These are phyloP conservation scores for Prototheca wickerhamii DNA, from an alignment of 163 green algal genomes.

Conservation along the genomic window DNA sequence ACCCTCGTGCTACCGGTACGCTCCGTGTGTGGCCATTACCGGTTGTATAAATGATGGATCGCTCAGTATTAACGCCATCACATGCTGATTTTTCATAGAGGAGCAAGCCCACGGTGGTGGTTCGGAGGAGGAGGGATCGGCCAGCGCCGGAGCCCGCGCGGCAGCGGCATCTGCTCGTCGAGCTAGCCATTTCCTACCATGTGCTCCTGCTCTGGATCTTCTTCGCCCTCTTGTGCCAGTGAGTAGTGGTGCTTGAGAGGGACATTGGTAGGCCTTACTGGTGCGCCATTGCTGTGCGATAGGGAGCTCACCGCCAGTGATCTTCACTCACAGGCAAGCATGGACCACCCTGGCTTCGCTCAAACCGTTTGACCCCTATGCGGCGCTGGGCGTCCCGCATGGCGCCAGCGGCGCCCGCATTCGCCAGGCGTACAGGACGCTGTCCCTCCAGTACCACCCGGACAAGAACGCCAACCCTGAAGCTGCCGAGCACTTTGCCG, in stretches of 20 bases:
- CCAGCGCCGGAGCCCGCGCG: neutral
- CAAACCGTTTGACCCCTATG: conserved; percentile 87
- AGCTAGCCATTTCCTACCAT: neutral
- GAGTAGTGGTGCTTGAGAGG: neutral
- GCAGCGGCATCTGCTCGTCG: neutral
- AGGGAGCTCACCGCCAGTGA: neutral
- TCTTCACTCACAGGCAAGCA: neutral
- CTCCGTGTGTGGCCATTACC: no score
- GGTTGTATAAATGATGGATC: no score
- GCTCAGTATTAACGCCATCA: no score
- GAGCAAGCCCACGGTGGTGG: no score
- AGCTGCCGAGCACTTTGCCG: conserved; percentile 77
- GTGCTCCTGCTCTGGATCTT: neutral
- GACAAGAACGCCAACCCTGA: conserved; percentile 86
- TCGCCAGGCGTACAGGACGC: conserved; percentile 69
- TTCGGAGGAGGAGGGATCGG: neutral
- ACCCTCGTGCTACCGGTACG: no score
- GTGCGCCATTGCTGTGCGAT: no score
- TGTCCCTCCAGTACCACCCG: conserved; percentile 78
- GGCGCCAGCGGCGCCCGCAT: conserved; percentile 62
- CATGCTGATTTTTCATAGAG: no score
- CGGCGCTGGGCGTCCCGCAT: conserved; percentile 66
- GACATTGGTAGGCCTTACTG: neutral
- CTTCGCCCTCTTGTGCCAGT: neutral
- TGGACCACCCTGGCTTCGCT: conserved; percentile 5